Percentiles rank a stretch among this genome's conserved stretches.
phyloP scores from a whole-genome alignment of 2,329 filamentous ascomycete species.

The Alternaria tenuissima region DNA sequence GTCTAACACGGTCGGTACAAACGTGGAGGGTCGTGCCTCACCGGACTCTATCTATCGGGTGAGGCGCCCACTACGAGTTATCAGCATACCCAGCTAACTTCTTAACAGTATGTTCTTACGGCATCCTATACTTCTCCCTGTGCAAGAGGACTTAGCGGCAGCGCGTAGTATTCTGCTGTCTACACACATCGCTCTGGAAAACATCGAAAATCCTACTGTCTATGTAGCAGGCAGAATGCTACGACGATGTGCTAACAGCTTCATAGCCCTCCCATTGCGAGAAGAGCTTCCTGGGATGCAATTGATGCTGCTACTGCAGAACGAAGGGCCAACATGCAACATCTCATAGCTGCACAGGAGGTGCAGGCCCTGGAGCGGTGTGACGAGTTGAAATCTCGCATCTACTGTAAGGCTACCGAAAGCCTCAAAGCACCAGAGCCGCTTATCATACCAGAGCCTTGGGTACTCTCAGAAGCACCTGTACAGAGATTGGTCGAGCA shows the following conservation, averaged over 20 bases:
- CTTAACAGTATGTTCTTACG: background rate
- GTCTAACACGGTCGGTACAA: background rate
- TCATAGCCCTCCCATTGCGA: background rate
- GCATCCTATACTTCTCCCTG: background rate
- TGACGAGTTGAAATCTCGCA: background rate
- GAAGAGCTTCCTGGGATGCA: constrained; percentile 1
- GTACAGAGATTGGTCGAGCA: background rate
- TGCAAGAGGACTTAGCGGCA: background rate
- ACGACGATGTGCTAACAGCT: background rate
- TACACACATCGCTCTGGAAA: background rate
- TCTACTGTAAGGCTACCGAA: background rate
- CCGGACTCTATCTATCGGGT: background rate
- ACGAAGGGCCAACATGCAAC: background rate
- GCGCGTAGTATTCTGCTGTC: background rate
- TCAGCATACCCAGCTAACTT: background rate
- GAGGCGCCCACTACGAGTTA: background rate
- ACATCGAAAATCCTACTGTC: background rate
- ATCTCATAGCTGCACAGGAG: background rate
- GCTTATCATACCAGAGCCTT: background rate
- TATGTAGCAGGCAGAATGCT: background rate
- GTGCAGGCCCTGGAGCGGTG: background rate
- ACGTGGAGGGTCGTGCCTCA: background rate
- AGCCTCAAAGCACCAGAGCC: background rate
- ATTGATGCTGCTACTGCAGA: background rate
- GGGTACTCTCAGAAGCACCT: background rate